Conservation (phyloP, 75 land plant genomes). For the Cunninghamia lanceolata region DNA sequence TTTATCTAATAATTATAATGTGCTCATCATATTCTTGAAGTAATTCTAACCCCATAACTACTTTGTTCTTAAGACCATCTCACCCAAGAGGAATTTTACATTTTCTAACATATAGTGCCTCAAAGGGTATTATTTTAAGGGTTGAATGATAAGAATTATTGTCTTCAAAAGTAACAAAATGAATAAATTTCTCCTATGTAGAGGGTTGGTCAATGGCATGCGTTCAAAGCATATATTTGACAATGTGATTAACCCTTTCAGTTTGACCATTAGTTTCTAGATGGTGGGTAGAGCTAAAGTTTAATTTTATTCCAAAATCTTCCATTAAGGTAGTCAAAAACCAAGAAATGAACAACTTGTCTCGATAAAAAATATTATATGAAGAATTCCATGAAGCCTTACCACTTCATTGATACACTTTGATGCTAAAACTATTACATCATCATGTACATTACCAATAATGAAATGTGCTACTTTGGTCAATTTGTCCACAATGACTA, state of each 20-base stretch:
- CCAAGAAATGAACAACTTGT: neutral
- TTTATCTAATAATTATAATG: neutral
- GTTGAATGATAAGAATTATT: conserved; percentile 8
- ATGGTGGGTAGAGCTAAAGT: conserved; percentile 10
- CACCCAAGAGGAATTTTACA: neutral
- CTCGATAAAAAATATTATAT: neutral
- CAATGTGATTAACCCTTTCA: conserved; percentile 2
- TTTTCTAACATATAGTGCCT: conserved; percentile 3
- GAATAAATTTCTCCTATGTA: conserved; percentile 1
- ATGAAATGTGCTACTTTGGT: conserved; percentile 14
- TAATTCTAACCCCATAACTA: neutral
- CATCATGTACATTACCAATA: neutral
- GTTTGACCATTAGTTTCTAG: conserved; percentile 17
- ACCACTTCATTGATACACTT: neutral
- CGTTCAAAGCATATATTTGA: conserved; percentile 5
- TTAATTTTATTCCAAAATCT: neutral
- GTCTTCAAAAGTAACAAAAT: conserved; percentile 14
- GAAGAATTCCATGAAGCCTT: neutral
- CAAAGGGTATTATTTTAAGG: neutral
- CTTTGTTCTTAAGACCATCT: neutral
- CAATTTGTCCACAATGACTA: conserved; percentile 9
- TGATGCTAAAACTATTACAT: neutral
- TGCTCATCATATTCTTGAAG: neutral
- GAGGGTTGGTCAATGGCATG: neutral
- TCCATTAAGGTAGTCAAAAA: conserved; percentile 2